A percentile compares a stretch with the other conserved stretches of the same genome.
These are phyloP conservation scores for Fusarium poae DNA, from an alignment of 2,329 filamentous ascomycete genomes.

Conservation along the genomic window DNA sequence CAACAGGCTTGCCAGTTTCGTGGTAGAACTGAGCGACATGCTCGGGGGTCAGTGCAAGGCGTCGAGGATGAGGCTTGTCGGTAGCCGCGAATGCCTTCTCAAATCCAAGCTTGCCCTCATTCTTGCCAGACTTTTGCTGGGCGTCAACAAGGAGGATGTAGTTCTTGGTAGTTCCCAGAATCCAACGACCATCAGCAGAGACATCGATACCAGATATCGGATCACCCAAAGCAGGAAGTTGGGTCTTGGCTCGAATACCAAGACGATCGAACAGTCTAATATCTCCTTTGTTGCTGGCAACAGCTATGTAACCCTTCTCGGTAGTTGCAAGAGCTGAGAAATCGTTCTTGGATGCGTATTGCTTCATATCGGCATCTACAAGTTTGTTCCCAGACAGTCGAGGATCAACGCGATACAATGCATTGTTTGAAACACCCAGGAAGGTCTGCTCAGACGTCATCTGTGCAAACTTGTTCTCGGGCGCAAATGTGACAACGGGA, in stretches of 20 bases:
- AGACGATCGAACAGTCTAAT: constrained; percentile 96
- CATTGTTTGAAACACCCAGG: constrained; percentile 91
- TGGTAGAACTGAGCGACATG: constrained; percentile 98
- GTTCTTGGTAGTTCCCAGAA: constrained; percentile 92
- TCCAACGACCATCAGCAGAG: constrained; percentile 94
- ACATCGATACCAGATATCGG: constrained; percentile 95
- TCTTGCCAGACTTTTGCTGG: constrained; percentile 91
- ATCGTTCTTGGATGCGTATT: constrained; percentile 96
- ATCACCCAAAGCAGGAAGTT: constrained; percentile 94
- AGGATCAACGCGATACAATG: constrained; percentile 93
- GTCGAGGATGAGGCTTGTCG: constrained; percentile 90
- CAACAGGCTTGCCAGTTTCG: constrained; percentile 87
- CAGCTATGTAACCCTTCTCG: constrained; percentile 95
- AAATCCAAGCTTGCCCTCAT: constrained; percentile 97
- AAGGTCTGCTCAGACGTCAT: constrained; percentile 97
- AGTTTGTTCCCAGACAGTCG: constrained; percentile 91
- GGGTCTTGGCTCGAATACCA: constrained; percentile 97
- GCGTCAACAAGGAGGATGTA: constrained; percentile 95
- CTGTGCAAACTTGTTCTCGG: constrained; percentile 97
- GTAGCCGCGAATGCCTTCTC: constrained; percentile 94
- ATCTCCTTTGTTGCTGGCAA: constrained; percentile 97
- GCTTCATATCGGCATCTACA: constrained; percentile 92
- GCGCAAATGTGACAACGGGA: constrained; percentile 89
- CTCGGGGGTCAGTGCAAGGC: constrained; percentile 87
- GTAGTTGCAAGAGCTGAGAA: constrained; percentile 96